Percentiles rank a stretch among this genome's conserved stretches.
Conservation (phyloP, 305 asterid species). For the Solanum hybrid region DNA sequence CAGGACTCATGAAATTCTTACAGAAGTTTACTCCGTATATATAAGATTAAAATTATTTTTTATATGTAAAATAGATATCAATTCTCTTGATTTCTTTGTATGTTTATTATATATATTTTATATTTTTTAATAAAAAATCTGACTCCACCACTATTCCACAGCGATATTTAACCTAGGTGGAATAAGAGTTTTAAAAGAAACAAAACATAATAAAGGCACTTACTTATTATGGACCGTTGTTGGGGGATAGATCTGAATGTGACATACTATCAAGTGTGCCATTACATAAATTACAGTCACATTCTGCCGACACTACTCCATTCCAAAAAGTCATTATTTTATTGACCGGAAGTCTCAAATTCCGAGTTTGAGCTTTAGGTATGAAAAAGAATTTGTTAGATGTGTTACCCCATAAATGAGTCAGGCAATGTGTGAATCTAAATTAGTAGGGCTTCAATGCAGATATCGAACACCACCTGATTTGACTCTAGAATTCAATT, state of each 20-base stretch:
- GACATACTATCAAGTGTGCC: neutral
- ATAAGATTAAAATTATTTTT: no score
- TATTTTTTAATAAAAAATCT: no score
- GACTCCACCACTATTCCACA: accelerated
- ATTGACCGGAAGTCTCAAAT: neutral
- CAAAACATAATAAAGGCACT: neutral
- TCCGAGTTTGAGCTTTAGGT: no score
- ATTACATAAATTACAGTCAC: neutral
- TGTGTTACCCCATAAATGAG: neutral
- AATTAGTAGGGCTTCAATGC: no score
- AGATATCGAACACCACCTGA: no score
- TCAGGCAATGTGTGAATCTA: neutral
- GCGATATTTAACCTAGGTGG: no score
- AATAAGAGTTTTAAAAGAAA: neutral
- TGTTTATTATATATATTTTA: no score
- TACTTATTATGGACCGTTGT: neutral
- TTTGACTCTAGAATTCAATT: no score
- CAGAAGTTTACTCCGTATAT: neutral
- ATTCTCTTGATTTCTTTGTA: no score
- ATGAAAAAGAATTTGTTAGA: no score
- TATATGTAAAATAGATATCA: accelerated
- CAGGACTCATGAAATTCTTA: neutral
- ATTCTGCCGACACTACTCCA: conserved; percentile 14
- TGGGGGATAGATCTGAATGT: neutral
- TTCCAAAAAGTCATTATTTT: neutral